A percentile compares a stretch with the other conserved stretches of the same genome.
phyloP scores from a whole-genome alignment of 371 early-diverging fungal genomes.

The Mortierella sp. region DNA sequence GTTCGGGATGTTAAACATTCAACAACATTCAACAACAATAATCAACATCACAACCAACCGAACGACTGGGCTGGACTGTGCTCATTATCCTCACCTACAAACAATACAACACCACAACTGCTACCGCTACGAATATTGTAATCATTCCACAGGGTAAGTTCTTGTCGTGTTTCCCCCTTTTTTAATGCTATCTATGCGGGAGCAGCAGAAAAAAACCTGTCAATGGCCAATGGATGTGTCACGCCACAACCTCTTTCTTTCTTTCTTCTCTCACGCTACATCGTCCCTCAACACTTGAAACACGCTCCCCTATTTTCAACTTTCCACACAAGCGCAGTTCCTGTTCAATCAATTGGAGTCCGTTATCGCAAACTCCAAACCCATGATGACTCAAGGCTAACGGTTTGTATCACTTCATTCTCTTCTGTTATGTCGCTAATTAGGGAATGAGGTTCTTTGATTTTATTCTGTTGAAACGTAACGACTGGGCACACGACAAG shows the following conservation, averaged over 20 bases:
- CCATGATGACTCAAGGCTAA: background rate
- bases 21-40: background rate
- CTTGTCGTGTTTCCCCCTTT: background rate
- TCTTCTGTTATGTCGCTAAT: conserved; percentile 23
- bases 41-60: conserved; percentile 1
- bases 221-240: background rate
- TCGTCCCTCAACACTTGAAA: too few species aligned
- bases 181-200: background rate
- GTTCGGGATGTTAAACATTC: background rate
- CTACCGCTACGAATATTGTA: background rate
- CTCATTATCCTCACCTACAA: background rate
- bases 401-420: background rate
- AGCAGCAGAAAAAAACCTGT: background rate
- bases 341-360: background rate
- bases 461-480: conserved; percentile 89
- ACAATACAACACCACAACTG: background rate
- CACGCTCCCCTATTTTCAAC: background rate
- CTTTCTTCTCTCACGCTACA: background rate
- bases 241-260: background rate
- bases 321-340: background rate
- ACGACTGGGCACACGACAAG: conserved; percentile 80
- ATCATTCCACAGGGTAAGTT: conserved; percentile 10
- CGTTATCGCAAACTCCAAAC: background rate
- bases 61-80: background rate
- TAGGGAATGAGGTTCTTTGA: conserved; percentile 92